Evolutionary conservation across 768 basidiomycete species (phyloP), one percentile per base, ranked within the genome.

Genomic region (Vararia minispora): DNA sequence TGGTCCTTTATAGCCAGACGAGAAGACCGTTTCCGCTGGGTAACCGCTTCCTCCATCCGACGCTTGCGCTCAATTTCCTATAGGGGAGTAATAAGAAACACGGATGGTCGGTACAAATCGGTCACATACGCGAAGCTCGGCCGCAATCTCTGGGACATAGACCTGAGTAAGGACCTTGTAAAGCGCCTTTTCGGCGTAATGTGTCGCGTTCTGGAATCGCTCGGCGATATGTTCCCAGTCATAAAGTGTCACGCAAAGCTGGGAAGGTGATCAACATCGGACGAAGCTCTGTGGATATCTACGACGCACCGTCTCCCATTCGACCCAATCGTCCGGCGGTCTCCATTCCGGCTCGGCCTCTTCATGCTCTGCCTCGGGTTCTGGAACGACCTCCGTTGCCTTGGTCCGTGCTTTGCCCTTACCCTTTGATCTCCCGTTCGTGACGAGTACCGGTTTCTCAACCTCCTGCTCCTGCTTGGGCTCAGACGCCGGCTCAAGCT

Each of bases 21-120:
- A 13, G 87, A 87, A 0, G 90, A 94, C 17, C 91, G 80, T 57
- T 97, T 95, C 42, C 91, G 77, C 43, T 86, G 83, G 18, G 75
- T 71, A 10, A 91, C 61, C 2, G 85, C 83, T 46, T 84, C 80
- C 44, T 86, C 81, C 35, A 83, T 43, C 11, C 66, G 72, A 17
- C 68, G 66, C 52, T 76, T 75, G 25, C 64, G 68, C 51, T 79
- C 72, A 22, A 66, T 59, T 59, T 82, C 76, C 82, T 85, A 52
- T 37, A 30, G 12, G 44, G 13, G 23, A 30, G 35, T 29, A 34
- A 39, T 22, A 39, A 23, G 30, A 16, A 11, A 29, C 6, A 34
- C 6, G 17, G 18, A 3, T 11, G 17, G 3, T 5, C 7, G 32
- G 24, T 16, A 16, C 17, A 28, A 29, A 21, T 2, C 6, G 24